Conservation (phyloP, 805 yeast species). For the Metschnikowia peoriensis region DNA sequence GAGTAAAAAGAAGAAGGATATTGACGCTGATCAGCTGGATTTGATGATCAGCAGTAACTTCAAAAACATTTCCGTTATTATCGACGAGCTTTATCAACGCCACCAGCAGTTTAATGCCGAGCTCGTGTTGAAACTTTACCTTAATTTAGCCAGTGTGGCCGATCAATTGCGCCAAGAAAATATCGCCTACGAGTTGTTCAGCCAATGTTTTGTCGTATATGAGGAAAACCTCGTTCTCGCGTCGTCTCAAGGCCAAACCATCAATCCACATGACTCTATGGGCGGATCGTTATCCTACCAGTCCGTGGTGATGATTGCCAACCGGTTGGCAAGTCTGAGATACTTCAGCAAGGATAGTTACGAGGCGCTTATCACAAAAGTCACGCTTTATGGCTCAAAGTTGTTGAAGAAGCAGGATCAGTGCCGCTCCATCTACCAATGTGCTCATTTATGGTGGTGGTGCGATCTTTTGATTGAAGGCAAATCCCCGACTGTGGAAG, state of each 20-base stretch:
- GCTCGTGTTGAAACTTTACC: conserved; percentile 48
- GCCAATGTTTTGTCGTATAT: conserved; percentile 81
- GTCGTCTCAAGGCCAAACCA: conserved; percentile 14
- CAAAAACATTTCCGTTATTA: conserved; percentile 67
- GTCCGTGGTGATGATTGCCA: conserved; percentile 45
- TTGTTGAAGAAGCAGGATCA: conserved; percentile 91
- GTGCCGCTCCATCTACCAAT: conserved; percentile 82
- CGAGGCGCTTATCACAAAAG: conserved; percentile 77
- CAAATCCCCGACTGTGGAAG: conserved; percentile 24
- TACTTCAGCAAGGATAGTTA: conserved; percentile 63
- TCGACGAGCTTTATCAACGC: conserved; percentile 59
- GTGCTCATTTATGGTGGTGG: conserved; percentile 95
- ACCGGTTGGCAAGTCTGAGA: conserved; percentile 42
- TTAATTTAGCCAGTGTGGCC: conserved; percentile 71
- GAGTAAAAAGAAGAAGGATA: conserved; percentile 25
- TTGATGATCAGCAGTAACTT: conserved; percentile 51
- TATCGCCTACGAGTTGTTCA: conserved; percentile 82
- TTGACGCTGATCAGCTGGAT: conserved; percentile 24
- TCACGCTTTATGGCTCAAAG: conserved; percentile 85
- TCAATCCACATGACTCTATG: conserved; percentile 38
- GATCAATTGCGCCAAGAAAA: conserved; percentile 73
- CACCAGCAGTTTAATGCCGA: conserved; percentile 33
- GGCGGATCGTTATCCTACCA: conserved; percentile 51
- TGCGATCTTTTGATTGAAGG: conserved; percentile 49
- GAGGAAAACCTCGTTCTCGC: conserved; percentile 52